phyloP scores from a whole-genome alignment of 2,329 filamentous ascomycete genomes.

The Alternaria sp. region DNA sequence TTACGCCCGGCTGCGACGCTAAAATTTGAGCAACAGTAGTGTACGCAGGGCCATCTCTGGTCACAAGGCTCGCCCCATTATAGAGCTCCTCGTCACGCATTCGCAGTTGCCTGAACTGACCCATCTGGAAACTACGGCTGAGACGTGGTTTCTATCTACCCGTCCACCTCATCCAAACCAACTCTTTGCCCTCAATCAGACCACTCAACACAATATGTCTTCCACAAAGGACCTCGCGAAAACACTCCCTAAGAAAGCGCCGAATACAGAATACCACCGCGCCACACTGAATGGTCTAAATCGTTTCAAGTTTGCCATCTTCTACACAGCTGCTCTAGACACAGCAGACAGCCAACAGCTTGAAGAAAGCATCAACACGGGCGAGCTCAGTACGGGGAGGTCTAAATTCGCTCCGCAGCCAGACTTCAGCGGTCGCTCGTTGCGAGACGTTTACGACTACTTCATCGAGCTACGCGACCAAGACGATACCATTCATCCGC shows the following conservation, averaged over 20 bases:
- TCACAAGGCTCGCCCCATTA: neutral
- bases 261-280: neutral
- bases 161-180: neutral
- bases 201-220: neutral
- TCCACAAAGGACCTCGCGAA: neutral
- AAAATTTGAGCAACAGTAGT: neutral
- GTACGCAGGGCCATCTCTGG: neutral
- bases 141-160: neutral
- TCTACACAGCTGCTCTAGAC: neutral
- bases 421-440: slow-evolving; percentile 1
- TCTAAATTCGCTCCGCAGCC: neutral
- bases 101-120: neutral
- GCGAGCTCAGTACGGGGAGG: neutral
- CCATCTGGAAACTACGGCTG: neutral
- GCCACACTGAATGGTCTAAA: neutral
- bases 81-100: neutral
- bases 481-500: slow-evolving; percentile 1
- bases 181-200: neutral
- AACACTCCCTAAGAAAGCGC: neutral
- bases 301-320: neutral
- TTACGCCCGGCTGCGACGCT: neutral
- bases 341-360: neutral
- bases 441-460: slow-evolving; percentile 5
- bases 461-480: slow-evolving; percentile 1
- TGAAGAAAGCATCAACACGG: neutral